Evolutionary conservation across 2,329 filamentous ascomycete genomes (phyloP).

Genomic region (Fusarium buharicum): DNA sequence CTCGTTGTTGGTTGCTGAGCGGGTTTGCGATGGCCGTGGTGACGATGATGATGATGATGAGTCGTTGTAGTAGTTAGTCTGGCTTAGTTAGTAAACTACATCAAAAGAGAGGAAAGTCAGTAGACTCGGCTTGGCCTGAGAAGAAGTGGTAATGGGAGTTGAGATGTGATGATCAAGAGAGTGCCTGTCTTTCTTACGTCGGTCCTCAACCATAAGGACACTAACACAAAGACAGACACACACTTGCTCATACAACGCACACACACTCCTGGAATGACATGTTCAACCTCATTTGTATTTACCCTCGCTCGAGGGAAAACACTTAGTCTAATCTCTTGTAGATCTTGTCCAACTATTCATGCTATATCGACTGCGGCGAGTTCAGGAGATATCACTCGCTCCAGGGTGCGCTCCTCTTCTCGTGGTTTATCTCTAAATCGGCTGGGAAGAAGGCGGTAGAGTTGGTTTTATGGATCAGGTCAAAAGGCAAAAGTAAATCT

Average conservation of each 20-base stretch:
- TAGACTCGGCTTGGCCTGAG: neutral
- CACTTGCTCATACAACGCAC: constrained; percentile 13
- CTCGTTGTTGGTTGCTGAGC: constrained; percentile 34
- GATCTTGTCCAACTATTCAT: constrained; percentile 8
- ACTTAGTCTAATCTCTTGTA: constrained; percentile 4
- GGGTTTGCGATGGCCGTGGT: constrained; percentile 14
- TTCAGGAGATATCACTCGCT: constrained; percentile 2
- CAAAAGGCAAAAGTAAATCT: constrained; percentile 5
- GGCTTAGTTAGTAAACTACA: neutral
- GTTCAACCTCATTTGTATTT: constrained; percentile 11
- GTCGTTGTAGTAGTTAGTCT: constrained; percentile 7
- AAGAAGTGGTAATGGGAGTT: constrained; percentile 9
- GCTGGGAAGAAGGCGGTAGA: neutral
- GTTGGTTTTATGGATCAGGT: neutral
- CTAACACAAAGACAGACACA: constrained; percentile 26
- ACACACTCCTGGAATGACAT: constrained; percentile 23
- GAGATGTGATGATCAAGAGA: constrained; percentile 17
- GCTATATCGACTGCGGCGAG: constrained; percentile 6
- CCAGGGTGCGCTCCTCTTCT: constrained; percentile 3
- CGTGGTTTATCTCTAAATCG: neutral
- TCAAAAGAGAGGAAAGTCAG: neutral
- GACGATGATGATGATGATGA: constrained; percentile 7
- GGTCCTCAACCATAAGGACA: constrained; percentile 18
- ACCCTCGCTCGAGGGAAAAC: constrained; percentile 22
- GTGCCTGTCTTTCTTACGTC: constrained; percentile 21